These are phyloP conservation scores for Diaporthe sp. DNA, from an alignment of 2,329 filamentous ascomycete genomes.

Conservation along the genomic window DNA sequence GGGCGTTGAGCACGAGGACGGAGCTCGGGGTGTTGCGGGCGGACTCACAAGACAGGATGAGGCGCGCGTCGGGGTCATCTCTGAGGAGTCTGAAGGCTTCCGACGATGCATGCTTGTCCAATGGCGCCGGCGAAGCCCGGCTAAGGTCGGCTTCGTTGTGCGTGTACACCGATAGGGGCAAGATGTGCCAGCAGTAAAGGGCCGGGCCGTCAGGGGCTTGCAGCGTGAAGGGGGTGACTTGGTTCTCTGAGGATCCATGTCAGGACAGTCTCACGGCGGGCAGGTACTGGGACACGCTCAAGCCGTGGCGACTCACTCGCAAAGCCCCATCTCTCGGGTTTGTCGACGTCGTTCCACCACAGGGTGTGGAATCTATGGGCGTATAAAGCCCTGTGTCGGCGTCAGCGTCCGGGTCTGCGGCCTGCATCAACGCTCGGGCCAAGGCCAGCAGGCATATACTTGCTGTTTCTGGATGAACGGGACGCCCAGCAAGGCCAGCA, in stretches of 20 bases:
- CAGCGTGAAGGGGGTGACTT: constrained; percentile 89
- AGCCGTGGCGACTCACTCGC: constrained; percentile 69
- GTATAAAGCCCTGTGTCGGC: constrained; percentile 79
- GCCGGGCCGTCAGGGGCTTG: constrained; percentile 81
- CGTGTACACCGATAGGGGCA: constrained; percentile 83
- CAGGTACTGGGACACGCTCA: not conserved
- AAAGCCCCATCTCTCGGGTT: constrained; percentile 88
- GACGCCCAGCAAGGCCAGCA: constrained; percentile 75
- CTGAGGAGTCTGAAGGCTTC: constrained; percentile 73
- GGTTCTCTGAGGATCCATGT: constrained; percentile 71
- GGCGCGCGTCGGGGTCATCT: constrained; percentile 72
- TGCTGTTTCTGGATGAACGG: constrained; percentile 86
- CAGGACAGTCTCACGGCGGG: not conserved
- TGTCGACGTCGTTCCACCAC: constrained; percentile 79
- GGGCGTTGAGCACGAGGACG: constrained; percentile 33
- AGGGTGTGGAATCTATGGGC: constrained; percentile 83
- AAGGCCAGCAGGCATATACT: constrained; percentile 49
- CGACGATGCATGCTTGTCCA: constrained; percentile 66
- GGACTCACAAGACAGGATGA: constrained; percentile 74
- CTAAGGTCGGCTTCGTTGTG: constrained; percentile 75
- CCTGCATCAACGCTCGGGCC: not conserved
- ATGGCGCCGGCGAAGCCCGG: constrained; percentile 39
- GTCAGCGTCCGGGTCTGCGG: not conserved
- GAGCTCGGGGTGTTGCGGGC: not conserved
- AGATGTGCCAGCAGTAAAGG: constrained; percentile 91